phyloP scores from a whole-genome alignment of 1,284 basidiomycete genomes.

The Athelia psychrophila region DNA sequence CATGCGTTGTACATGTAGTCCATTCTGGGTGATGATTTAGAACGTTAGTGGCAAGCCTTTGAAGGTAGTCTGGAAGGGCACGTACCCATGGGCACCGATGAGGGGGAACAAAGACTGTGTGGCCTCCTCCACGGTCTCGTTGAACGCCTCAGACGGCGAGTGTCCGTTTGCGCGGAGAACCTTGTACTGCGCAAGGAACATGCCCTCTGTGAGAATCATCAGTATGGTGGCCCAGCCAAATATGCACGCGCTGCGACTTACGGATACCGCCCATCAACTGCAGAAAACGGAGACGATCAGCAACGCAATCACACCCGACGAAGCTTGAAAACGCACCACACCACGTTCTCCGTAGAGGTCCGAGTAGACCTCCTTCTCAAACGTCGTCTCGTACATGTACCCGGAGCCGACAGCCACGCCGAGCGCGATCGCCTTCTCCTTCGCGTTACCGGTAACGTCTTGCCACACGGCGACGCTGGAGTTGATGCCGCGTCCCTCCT shows the following conservation, averaged over 20 bases:
- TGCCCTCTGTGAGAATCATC: slow-evolving; percentile 65
- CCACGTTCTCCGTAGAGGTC: slow-evolving; percentile 99
- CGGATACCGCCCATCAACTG: slow-evolving; percentile 98
- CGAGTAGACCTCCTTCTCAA: slow-evolving; percentile 99
- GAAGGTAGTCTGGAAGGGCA: slow-evolving; percentile 1
- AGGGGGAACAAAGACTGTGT: slow-evolving; percentile 98
- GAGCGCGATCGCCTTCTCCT: slow-evolving; percentile 95
- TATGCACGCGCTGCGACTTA: slow-evolving; percentile 37
- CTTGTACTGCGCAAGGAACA: slow-evolving; percentile 99
- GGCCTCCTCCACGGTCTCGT: slow-evolving; percentile 99
- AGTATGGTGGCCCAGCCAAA: slow-evolving; percentile 9
- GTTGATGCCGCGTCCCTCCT: slow-evolving; percentile 99
- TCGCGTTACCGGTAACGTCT: slow-evolving; percentile 96
- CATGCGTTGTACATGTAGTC: slow-evolving; percentile 99
- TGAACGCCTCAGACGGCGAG: slow-evolving; percentile 97
- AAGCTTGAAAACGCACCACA: slow-evolving; percentile 71
- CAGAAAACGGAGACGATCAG: slow-evolving; percentile 15
- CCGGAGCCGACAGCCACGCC: slow-evolving; percentile 96
- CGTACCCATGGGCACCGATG: slow-evolving; percentile 90
- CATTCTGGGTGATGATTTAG: slow-evolving; percentile 61
- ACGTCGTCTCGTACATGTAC: slow-evolving; percentile 98
- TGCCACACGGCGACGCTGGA: slow-evolving; percentile 86
- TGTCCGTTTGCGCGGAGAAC: slow-evolving; percentile 98
- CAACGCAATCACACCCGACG: slow-evolving; percentile 4
- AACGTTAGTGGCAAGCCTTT: neutral